Evolutionary conservation across 129 eudicot genomes (phyloP), one percentile per base, ranked within the genome.

Genomic region (Sambucus nigra): DNA sequence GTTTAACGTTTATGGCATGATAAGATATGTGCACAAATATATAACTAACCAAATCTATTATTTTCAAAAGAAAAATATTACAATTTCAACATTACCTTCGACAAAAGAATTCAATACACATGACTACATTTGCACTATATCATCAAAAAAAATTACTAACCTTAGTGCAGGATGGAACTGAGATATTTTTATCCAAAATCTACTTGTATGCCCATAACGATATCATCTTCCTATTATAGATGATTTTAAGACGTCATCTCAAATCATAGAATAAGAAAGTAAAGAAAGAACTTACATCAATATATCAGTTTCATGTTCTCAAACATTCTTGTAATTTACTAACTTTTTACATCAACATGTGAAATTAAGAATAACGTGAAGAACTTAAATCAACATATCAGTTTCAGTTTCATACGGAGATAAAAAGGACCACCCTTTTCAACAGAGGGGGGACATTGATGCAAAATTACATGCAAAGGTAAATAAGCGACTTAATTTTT

Each of bases 241-340:
- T 4, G n/a, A 40, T 10, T 40, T 3, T 7, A 7, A 39, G 15
- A 2, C 45, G 12, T 12, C 15, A 7, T 40, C 13, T 20, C n/a
- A 25, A 26, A 16, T 59, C 13, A 6, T 7, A 14, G n/a, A 1
- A 1, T 48, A 23, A 19, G 40, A 32, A 12, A 49, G 16, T 0
- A 3, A 5, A 5, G 39, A 63, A 50, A 23, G 12, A 53, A 12
- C 21, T 5, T 9, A 22, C 16, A 27, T 21, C 19, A 26, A 27
- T 7, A 10, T 21, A 53, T 19, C 62, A 53, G 13, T 64, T 74
- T 25, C 32, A 42, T 46, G 28, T 59, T 8, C 29, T 23, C 9
- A 8, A 29, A 55, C 31, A 54, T 53, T 14, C 44, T 42, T n/a
- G n/a, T n/a, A n/a, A n/a, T n/a, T n/a, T n/a, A n/a, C n/a, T n/a